Base-by-base conservation (phyloP, 164 flowering plant species). In the Vitis rotundifolia region DNA sequence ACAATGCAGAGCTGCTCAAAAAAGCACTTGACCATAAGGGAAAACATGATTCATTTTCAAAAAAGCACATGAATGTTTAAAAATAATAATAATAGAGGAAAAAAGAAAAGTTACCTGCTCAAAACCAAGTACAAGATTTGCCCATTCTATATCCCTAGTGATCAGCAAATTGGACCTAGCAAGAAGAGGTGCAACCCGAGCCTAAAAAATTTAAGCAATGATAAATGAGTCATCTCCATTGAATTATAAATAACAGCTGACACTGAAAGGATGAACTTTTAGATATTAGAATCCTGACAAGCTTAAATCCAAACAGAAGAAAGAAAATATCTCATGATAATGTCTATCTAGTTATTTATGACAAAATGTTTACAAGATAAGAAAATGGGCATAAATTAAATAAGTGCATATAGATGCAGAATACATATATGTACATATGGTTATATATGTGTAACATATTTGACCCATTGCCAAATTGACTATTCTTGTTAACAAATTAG, bases 131-230 rank as follows among this genome's bases (percentile, higher is more conserved):
- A 88, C 80, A 71, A 95, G 89, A 81, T 93, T 95, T 73, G 93
- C 97, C 99, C 98, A 95, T 77, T 95, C 99, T 78, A 95, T 91
- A 78, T 91, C 90, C 80, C 99, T 85, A 1, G 96, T 91, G 55
- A 95, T 87, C 66, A 95, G 80, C 83, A 95, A 83, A 84, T 90
- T 91, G 64, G 99, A 87, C 82, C 97, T 84, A 9, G 94, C 92
- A 83, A 95, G 97, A 84, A 95, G 93, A 69, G 91, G 88, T 16
- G 91, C 93, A 73, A 91, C 71, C 70, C 63, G 76, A 66, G 64
- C 83, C 99, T 95, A 76, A 37, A 77, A 78, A 72, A 50, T 16
- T 47, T 29, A 63, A 60, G 31, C 26, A 49, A 69, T 1, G 52
- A 5, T 8, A 6, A 58, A 59, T 10, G 44, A 50, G 53, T 47